phyloP scores from a whole-genome alignment of 2,329 filamentous ascomycete genomes.

The Alternaria sp. region DNA sequence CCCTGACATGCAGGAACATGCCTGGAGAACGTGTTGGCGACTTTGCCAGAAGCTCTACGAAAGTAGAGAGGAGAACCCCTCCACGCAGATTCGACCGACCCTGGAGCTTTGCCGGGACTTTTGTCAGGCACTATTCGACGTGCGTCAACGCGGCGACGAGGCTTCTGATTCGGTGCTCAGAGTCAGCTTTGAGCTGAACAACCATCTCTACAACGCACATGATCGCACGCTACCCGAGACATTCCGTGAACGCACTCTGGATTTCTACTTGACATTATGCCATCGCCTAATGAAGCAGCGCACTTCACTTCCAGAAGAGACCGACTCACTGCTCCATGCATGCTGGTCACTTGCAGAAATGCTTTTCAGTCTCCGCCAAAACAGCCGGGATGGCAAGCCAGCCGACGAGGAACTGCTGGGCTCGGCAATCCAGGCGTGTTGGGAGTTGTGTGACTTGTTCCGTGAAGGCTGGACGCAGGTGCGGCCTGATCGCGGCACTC shows the following conservation, averaged over 20 bases:
- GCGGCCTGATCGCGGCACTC: conserved; percentile 83
- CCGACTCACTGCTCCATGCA: conserved; percentile 80
- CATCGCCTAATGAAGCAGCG: conserved; percentile 96
- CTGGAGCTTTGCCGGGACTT: conserved; percentile 90
- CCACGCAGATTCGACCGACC: conserved; percentile 73
- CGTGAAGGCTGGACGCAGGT: conserved; percentile 90
- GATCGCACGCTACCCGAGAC: conserved; percentile 82
- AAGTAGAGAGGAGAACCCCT: conserved; percentile 73
- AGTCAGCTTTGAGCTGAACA: conserved; percentile 94
- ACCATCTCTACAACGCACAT: conserved; percentile 92
- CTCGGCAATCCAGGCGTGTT: conserved; percentile 90
- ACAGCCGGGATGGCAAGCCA: conserved; percentile 72
- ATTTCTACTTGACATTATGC: conserved; percentile 93
- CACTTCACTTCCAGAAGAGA: conserved; percentile 77
- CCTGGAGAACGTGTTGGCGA: conserved; percentile 94
- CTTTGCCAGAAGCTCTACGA: conserved; percentile 89
- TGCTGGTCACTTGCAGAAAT: conserved; percentile 93
- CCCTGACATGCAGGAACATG: conserved; percentile 80
- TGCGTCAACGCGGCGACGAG: conserved; percentile 78
- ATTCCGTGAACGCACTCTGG: conserved; percentile 86
- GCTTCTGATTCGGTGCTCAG: conserved; percentile 83
- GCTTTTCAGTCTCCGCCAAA: conserved; percentile 89
- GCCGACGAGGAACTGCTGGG: conserved; percentile 84
- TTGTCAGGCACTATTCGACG: conserved; percentile 88
- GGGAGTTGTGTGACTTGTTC: conserved; percentile 94